Conservation (phyloP, 495 filamentous ascomycete species). For the Tetracladium marchalianum region DNA sequence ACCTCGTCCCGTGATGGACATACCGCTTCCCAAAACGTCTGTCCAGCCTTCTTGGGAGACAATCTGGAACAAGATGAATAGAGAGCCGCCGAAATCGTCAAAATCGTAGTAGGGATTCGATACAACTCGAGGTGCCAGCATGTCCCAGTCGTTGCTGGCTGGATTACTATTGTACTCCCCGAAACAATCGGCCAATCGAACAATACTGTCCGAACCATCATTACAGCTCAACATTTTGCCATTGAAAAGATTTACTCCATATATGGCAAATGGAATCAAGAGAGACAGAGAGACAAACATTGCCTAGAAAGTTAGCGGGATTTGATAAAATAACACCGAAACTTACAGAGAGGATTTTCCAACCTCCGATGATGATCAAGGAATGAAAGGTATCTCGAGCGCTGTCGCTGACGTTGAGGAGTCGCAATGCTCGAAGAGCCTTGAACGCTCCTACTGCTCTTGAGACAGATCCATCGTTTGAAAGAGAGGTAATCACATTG, state of each 20-base stretch:
- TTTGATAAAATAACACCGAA: constrained; percentile 4
- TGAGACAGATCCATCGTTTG: constrained; percentile 69
- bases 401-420: constrained; percentile 94
- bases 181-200: constrained; percentile 62
- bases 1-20: constrained; percentile 69
- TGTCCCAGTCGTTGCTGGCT: constrained; percentile 60
- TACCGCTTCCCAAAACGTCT: constrained; percentile 75
- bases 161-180: constrained; percentile 71
- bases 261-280: constrained; percentile 92
- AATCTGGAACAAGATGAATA: constrained; percentile 98
- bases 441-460: constrained; percentile 95
- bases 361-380: constrained; percentile 83
- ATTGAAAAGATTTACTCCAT: constrained; percentile 85
- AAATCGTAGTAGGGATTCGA: constrained; percentile 83
- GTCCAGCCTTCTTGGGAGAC: constrained; percentile 98
- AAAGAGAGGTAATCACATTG: constrained; percentile 75
- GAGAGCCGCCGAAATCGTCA: constrained; percentile 81
- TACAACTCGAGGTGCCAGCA: constrained; percentile 72
- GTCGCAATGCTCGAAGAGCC: constrained; percentile 81
- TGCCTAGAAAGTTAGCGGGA: constrained; percentile 24
- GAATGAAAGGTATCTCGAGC: constrained; percentile 95
- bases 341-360: constrained; percentile 59
- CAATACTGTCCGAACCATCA: constrained; percentile 44
- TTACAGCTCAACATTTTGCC: constrained; percentile 76
- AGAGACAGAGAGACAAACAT: constrained; percentile 91